These are phyloP conservation scores for Candida hispaniensis DNA, from an alignment of 805 yeast species.

Conservation along the genomic window DNA sequence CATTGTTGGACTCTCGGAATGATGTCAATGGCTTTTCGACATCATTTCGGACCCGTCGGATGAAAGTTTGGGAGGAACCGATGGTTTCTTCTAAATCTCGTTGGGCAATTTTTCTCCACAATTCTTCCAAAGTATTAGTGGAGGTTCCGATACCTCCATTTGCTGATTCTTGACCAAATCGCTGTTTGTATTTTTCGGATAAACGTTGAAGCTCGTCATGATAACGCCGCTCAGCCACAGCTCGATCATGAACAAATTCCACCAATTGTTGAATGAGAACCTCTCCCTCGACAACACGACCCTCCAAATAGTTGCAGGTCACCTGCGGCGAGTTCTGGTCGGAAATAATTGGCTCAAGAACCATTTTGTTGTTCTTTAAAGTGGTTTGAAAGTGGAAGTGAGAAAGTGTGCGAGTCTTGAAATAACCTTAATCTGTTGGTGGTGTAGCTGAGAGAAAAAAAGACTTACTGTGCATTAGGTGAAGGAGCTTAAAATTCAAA, in stretches of 20 bases:
- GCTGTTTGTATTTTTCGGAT: conserved; percentile 3
- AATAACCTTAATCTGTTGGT: too few species aligned
- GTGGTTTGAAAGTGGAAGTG: conserved; percentile 9
- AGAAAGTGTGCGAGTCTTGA: conserved; percentile 6
- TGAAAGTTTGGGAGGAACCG: conserved; percentile 26
- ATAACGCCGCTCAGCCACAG: conserved; percentile 7
- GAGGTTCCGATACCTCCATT: conserved; percentile 7
- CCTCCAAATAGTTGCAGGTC: conserved; percentile 5
- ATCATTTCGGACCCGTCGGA: conserved; percentile 32
- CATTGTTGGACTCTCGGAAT: conserved; percentile 40
- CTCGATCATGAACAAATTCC: conserved; percentile 12
- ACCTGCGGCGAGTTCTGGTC: conserved; percentile 10
- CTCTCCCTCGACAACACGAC: conserved; percentile 5
- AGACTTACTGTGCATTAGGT: too few species aligned
- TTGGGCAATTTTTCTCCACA: conserved; percentile 14
- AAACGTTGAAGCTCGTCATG: conserved; percentile 13
- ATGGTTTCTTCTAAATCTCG: conserved; percentile 13
- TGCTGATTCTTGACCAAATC: conserved; percentile 2
- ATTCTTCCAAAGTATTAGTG: conserved; percentile 1
- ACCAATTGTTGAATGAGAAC: conserved; percentile 4
- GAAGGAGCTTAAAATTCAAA: too few species aligned
- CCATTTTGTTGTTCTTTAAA: conserved; percentile 2
- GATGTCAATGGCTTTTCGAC: conserved; percentile 31
- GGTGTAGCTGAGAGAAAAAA: too few species aligned
- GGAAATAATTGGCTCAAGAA: conserved; percentile 4